Conservation (phyloP, 139 green algal species). For the Picochlorum sp. region DNA sequence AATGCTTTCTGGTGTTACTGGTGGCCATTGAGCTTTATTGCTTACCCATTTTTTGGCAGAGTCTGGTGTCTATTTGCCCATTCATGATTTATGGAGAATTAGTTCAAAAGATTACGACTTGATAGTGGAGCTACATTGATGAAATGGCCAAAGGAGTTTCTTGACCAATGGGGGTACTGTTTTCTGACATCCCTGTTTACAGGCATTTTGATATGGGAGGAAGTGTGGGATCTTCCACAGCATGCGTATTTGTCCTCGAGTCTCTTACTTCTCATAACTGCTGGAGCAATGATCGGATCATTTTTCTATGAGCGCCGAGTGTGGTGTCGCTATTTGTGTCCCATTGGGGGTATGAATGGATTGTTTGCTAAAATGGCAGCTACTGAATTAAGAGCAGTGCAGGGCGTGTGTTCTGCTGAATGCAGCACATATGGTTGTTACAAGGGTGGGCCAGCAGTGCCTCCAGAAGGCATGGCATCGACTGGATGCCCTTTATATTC, state of each 20-base stretch:
- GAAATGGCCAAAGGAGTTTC: conserved; percentile 55
- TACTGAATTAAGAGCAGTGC: conserved; percentile 65
- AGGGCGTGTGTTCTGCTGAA: conserved; percentile 66
- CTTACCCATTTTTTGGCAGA: conserved; percentile 66
- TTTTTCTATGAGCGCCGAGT: conserved; percentile 60
- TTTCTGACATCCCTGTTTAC: conserved; percentile 14
- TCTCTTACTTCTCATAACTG: conserved; percentile 79
- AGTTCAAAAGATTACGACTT: conserved; percentile 5
- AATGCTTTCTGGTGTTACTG: conserved; percentile 72
- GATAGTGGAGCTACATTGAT: conserved; percentile 38
- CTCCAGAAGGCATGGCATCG: conserved; percentile 42
- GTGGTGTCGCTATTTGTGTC: conserved; percentile 53
- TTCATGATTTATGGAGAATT: conserved; percentile 63
- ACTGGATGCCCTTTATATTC: conserved; percentile 62
- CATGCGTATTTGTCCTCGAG: conserved; percentile 55
- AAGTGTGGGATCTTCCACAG: conserved; percentile 74
- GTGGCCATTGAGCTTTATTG: conserved; percentile 71
- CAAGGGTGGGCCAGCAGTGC: conserved; percentile 48
- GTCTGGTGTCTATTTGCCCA: conserved; percentile 73
- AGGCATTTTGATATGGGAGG: conserved; percentile 72
- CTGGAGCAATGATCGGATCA: conserved; percentile 55
- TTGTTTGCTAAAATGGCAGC: conserved; percentile 75
- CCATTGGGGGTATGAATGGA: conserved; percentile 80
- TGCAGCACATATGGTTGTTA: conserved; percentile 66
- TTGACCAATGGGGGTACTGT: conserved; percentile 21